Evolutionary conservation across 805 yeast species (phyloP), one percentile per base, ranked within the genome.

Genomic region (Candida ulmi): DNA sequence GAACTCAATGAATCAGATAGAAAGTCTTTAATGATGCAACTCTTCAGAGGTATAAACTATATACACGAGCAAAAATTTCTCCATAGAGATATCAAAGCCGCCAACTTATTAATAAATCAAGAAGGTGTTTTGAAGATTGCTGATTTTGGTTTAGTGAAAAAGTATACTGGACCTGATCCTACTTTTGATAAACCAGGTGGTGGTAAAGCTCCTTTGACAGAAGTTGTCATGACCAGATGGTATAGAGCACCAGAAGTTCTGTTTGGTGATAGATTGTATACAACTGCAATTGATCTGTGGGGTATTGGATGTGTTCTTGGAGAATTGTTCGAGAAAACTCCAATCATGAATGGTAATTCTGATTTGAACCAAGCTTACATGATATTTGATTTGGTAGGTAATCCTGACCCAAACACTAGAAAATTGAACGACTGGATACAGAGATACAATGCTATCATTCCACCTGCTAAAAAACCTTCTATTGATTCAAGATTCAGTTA

Each of bases 211-310:
- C 54, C 65, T 25, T 73, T 77, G 47, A 79, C 86, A 0, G 71
- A 75, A n/a, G 70, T 76, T 39, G 99, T 93, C 2, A 98, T 93
- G 29, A 93, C 99, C 0, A 65, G 99, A 47, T 93, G 99, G 99
- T 93, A 95, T 61, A 70, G 99, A 42, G 95, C 99, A 1, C 99
- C 98, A 0, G 99, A 91, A 59, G 69, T 93, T 16, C 71, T 93
- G 13, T 63, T 93, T 38, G 96, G 96, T 4, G 95, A 88, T 48
- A 71, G 83, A 50, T 68, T 74, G 43, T 91, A 91, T 59, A 88
- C 97, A 2, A 85, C 97, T 0, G 95, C 98, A 0, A 91, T 91
- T 11, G 99, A 93, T 62, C 74, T 93, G 64, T 93, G 99, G 99
- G 97, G 98, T 0, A 75, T 87, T 17, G 98, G 98, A 1, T 93